Conservation (phyloP, 140 eudicot genomes). For the Flaveria floridana region DNA sequence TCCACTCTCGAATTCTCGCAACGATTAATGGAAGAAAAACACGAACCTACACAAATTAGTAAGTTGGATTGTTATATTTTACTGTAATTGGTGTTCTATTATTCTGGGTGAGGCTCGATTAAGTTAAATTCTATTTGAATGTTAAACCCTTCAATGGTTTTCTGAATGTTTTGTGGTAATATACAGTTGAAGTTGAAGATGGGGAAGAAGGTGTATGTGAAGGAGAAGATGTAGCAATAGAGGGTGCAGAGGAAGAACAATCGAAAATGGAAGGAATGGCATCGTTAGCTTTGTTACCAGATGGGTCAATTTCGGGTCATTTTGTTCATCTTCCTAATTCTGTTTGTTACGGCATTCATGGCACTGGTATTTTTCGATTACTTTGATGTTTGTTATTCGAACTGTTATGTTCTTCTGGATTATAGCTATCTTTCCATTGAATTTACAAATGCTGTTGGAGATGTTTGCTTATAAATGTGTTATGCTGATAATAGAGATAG, state of each 20-base stretch:
- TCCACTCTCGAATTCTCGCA: not conserved
- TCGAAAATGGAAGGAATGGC: slow-evolving; percentile 77
- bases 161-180: not conserved
- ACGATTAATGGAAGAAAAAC: slow-evolving; percentile 33
- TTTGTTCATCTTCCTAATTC: slow-evolving; percentile 82
- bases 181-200: slow-evolving; percentile 19
- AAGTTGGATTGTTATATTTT: slow-evolving; percentile 1
- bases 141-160: slow-evolving; percentile 8
- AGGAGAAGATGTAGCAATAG: slow-evolving; percentile 15
- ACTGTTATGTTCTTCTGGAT: not conserved
- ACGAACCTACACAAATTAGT: slow-evolving; percentile 27
- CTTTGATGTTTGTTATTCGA: not conserved
- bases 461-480: slow-evolving; percentile 15
- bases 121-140: not conserved
- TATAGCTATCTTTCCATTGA: too few relatives aligned
- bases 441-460: not conserved
- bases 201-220: slow-evolving; percentile 18
- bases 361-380: slow-evolving; percentile 55
- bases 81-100: not conserved
- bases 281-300: slow-evolving; percentile 79
- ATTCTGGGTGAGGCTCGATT: slow-evolving; percentile 22
- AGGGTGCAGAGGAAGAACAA: slow-evolving; percentile 29
- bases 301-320: slow-evolving; percentile 91
- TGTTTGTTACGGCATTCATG: slow-evolving; percentile 87
- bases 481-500: slow-evolving; percentile 48